Evolutionary conservation across 768 basidiomycete genomes (phyloP), one percentile per base, ranked within the genome.

Genomic region (Hortiboletus flavorubellus): DNA sequence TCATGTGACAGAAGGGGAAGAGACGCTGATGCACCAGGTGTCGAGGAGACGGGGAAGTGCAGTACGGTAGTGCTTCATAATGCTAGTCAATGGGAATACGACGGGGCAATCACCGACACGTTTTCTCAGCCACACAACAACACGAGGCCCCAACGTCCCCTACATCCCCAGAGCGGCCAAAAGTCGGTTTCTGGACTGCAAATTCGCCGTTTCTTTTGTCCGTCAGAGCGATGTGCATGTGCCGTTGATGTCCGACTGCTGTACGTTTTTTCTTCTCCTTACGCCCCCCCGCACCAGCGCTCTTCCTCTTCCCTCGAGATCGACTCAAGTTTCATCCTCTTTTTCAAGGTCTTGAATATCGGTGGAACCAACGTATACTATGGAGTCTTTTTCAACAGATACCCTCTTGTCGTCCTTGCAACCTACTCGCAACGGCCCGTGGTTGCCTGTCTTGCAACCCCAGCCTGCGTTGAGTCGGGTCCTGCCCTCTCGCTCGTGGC

Each of bases 1-100:
- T 29, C 80, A 86, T 73, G 74, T 76, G 8, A 63, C 64, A 11
- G 77, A 75, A 12, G 84, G 81, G 2, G 83, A 84, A 59, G 78
- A 77, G 62, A 82, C 83, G 51, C 59, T 88, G 46, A 75, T 68
- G 50, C 61, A 72, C 30, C 63, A 62, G 49, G 71, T 64, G 29
- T 49, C 59, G 37, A 52, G 46, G 33, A 35, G 41, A 30, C 35
- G 55, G 35, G 31, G 47, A 35, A 29, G 33, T 23, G 54, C n/a
- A 38, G 34, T 38, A 51, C 23, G 14, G 9, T 21, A 7, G 38
- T 21, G 21, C 21, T 21, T 21, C 21, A 21, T 21, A 21, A 21
- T 21, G 21, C 31, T 51, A 53, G 51, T 51, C 2, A 57, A 67
- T 51, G 64, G 62, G 59, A 60, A 55, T 68, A 59, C 47, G 48